Conservation (phyloP, 2,329 filamentous ascomycete species). For the Aspergillus amoenus region DNA sequence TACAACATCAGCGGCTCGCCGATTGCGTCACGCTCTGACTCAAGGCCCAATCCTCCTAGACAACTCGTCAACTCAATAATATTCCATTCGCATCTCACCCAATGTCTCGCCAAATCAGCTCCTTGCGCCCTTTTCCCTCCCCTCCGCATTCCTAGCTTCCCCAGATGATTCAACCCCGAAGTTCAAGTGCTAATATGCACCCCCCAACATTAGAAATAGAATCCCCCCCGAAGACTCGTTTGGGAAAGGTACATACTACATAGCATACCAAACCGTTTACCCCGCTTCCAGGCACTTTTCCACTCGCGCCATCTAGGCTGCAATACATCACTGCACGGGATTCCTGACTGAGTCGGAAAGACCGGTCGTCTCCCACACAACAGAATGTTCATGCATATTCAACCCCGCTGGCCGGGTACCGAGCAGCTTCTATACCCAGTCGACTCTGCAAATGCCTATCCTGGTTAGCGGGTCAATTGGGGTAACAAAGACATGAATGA, state of each 20-base stretch:
- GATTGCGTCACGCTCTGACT: background rate
- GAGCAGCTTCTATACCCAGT: background rate
- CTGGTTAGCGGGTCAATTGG: background rate
- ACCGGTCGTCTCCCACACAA: background rate
- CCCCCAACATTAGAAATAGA: background rate
- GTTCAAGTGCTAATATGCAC: background rate
- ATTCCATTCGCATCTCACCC: background rate
- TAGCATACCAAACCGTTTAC: background rate
- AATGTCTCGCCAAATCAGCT: background rate
- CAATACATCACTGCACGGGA: background rate
- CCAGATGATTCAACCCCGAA: background rate
- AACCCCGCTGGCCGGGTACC: constrained; percentile 2
- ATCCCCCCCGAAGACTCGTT: background rate
- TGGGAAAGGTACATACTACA: background rate
- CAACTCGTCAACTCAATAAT: background rate
- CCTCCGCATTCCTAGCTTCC: background rate
- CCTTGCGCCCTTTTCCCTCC: background rate
- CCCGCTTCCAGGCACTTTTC: background rate
- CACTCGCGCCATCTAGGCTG: background rate
- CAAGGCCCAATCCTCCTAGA: background rate
- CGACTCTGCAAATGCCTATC: too few species aligned
- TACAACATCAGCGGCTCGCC: background rate
- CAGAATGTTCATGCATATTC: background rate
- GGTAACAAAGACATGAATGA: background rate
- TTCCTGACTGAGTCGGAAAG: too few species aligned